These are phyloP conservation scores for Tilletia caries DNA, from an alignment of 1,284 basidiomycete species.

Conservation along the genomic window DNA sequence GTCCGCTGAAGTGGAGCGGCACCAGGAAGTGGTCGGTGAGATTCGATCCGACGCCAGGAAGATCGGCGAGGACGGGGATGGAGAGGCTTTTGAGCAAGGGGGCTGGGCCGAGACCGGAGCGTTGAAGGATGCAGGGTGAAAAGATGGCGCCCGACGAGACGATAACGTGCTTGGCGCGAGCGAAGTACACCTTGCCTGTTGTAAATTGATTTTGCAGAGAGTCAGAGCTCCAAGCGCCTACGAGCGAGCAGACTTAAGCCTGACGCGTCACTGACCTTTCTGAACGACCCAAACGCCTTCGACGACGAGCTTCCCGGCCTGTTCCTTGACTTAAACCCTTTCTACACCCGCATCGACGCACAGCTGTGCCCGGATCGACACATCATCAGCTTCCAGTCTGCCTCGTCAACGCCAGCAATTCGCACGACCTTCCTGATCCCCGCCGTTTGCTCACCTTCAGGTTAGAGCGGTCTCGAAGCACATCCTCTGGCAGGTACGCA, in stretches of 20 bases:
- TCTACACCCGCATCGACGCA: constrained; percentile 14
- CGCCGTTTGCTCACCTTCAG: not conserved
- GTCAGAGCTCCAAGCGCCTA: not conserved
- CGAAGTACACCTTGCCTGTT: constrained; percentile 4
- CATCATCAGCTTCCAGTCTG: not conserved
- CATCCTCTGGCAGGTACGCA: constrained; percentile 18
- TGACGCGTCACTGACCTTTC: not conserved
- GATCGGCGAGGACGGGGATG: constrained; percentile 15
- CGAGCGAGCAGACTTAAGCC: no score
- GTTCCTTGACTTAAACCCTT: constrained; percentile 10
- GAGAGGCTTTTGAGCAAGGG: not conserved
- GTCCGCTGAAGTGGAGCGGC: constrained; percentile 18
- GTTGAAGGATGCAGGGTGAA: constrained; percentile 14
- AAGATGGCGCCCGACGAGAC: constrained; percentile 5
- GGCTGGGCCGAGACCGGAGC: constrained; percentile 13
- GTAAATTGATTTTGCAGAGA: not conserved
- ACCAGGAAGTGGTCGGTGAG: constrained; percentile 18
- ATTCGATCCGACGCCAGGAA: constrained; percentile 11
- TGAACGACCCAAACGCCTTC: constrained; percentile 18
- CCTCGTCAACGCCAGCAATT: not conserved
- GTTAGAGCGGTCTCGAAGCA: constrained; percentile 8
- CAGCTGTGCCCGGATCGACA: not conserved
- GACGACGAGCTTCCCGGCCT: constrained; percentile 5
- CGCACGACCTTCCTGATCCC: not conserved
- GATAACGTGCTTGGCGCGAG: not conserved